Evolutionary conservation across 1,284 basidiomycete genomes (phyloP), one percentile per base, ranked within the genome.

Genomic region (Polyporus tsugae): DNA sequence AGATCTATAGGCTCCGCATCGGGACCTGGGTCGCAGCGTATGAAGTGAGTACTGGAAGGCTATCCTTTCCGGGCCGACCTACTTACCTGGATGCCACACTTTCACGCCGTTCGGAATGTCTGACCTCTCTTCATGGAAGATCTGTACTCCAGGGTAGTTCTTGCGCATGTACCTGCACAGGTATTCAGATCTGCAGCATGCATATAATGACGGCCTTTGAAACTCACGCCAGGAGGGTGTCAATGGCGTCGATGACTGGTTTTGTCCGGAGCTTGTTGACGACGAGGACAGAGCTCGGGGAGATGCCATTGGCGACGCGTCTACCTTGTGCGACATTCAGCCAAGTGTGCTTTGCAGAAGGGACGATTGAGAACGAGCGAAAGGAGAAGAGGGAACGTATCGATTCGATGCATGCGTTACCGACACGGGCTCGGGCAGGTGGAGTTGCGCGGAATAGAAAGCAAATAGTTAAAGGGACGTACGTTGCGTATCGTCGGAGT

Each of bases 251-350:
- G 75, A 91, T 87, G 74, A 90, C 93, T 17, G 89, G 90, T 74
- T 87, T 89, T 70, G 87, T 95, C 70, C 91, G 87, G 64, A 88
- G 82, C 82, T 93, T 93, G 80, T 93, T 93, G 17, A 93, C 91
- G 71, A 93, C 85, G 62, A 93, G 85, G 49, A 93, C 88, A 52
- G 86, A 81, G 67, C 78, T 78, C 33, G 79, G 81, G 75, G 71
- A 69, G 33, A 70, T 66, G 52, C 71, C 71, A 55, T 72, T 58
- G 25, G 60, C 62, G 65, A 72, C 71, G 64, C 71, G 71, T 64
- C 71, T 72, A 67, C 63, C 71, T 72, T 72, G 57, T 64, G 22
- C 44, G 11, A 64, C 46, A 62, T 65, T 72, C 67, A 72, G 69
- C 35, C 7, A 49, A 19, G 15, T 17, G 13, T 2, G 25, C 22